Percentiles rank a stretch among this genome's conserved stretches.
phyloP scores from a whole-genome alignment of 192 early-diverging fungal genomes.

The Entomortierella beljakovae region DNA sequence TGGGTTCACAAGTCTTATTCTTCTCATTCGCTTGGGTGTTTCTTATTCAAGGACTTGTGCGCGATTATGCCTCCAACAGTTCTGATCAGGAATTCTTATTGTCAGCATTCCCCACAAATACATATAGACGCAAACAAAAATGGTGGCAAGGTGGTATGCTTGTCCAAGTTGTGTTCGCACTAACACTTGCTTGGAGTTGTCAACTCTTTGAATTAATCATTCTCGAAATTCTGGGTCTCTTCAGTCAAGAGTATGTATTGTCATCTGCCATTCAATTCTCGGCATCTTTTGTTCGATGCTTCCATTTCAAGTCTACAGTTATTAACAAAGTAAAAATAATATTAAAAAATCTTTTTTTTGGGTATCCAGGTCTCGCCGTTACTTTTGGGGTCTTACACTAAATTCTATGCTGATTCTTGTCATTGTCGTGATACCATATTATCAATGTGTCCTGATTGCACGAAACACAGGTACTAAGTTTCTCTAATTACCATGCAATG shows the following conservation, averaged over 20 bases:
- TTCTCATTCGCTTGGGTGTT: constrained; percentile 81
- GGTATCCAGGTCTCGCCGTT: constrained; percentile 78
- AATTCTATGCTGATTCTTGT: constrained; percentile 75
- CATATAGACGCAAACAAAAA: constrained; percentile 42
- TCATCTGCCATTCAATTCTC: too few species aligned
- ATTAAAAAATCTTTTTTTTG: too few species aligned
- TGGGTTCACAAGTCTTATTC: constrained; percentile 72
- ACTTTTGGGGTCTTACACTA: constrained; percentile 80
- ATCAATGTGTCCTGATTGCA: constrained; percentile 76
- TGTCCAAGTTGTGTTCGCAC: constrained; percentile 80
- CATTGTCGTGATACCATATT: constrained; percentile 79
- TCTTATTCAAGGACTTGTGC: constrained; percentile 74
- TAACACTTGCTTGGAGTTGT: constrained; percentile 82
- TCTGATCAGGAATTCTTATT: constrained; percentile 52
- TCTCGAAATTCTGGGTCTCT: constrained; percentile 80
- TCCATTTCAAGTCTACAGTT: too few species aligned
- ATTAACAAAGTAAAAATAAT: too few species aligned
- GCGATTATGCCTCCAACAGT: constrained; percentile 71
- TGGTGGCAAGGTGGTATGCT: constrained; percentile 65
- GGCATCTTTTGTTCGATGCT: too few species aligned
- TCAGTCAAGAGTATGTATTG: constrained; percentile 64
- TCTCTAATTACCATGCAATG: neutral
- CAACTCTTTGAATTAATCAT: constrained; percentile 86
- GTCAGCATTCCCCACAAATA: constrained; percentile 47
- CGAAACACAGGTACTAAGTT: constrained; percentile 37